phyloP scores from a whole-genome alignment of 352 stramenopile genomes.

The Globisporangium mamillatum region DNA sequence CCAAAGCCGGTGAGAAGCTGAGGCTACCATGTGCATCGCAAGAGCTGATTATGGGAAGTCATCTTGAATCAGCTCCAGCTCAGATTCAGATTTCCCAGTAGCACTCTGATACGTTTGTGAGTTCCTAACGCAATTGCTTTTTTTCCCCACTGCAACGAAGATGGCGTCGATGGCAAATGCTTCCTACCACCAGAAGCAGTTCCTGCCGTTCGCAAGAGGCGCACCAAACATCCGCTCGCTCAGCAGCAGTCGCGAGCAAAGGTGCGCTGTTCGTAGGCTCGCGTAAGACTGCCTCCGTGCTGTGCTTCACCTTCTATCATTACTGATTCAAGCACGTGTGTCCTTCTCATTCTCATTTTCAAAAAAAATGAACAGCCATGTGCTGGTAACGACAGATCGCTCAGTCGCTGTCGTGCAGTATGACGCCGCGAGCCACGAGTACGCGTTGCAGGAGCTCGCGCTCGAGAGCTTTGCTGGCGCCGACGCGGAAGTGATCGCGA shows the following conservation, averaged over 20 bases:
- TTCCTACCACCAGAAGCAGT: constrained; percentile 51
- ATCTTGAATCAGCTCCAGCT: neutral
- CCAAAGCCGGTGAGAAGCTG: too few species aligned
- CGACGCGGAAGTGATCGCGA: constrained; percentile 40
- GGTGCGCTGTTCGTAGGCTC: constrained; percentile 13
- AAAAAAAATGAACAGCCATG: constrained; percentile 28
- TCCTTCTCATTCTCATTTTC: neutral
- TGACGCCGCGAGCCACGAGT: constrained; percentile 22
- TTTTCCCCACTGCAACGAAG: neutral
- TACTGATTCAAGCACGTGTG: neutral
- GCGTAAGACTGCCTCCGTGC: neutral
- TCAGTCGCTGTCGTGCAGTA: constrained; percentile 46
- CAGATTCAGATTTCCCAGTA: neutral
- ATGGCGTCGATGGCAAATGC: constrained; percentile 13
- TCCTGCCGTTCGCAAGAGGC: constrained; percentile 59
- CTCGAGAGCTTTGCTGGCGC: constrained; percentile 25
- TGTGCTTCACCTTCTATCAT: neutral
- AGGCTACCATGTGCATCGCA: too few species aligned
- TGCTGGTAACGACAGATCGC: constrained; percentile 68
- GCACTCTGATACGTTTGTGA: neutral
- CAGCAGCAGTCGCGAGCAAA: constrained; percentile 27
- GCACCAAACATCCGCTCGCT: constrained; percentile 61
- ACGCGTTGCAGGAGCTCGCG: constrained; percentile 35
- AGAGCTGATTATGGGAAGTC: too few species aligned
- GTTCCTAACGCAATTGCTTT: neutral